Conservation (phyloP, 2,329 filamentous ascomycete genomes). For the Gnomoniopsis smithogilvyi region DNA sequence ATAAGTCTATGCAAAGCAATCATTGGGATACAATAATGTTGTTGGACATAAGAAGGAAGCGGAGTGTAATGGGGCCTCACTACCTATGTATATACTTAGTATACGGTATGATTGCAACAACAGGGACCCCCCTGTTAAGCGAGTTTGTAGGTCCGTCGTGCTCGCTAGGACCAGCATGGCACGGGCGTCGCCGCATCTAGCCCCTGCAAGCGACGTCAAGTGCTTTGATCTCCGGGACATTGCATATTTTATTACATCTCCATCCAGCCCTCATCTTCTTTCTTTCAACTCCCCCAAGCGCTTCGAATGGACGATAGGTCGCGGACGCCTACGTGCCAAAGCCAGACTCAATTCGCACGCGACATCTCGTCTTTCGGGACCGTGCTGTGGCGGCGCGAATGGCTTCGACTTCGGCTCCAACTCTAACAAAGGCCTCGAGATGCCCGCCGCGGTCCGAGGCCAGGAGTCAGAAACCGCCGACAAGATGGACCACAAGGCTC, state of each 20-base stretch:
- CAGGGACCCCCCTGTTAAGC: too few relatives aligned
- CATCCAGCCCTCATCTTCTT: background rate
- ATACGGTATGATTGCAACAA: too few relatives aligned
- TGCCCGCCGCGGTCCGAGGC: slow-evolving; percentile 14
- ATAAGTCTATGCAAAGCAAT: background rate
- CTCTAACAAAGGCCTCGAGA: background rate
- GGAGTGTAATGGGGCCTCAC: background rate
- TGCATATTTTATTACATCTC: background rate
- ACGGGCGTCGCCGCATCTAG: background rate
- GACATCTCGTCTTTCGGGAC: background rate
- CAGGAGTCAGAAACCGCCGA: slow-evolving; percentile 39
- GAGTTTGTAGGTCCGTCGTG: too few relatives aligned
- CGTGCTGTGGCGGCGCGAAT: background rate
- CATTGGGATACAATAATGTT: background rate
- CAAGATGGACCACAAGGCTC: slow-evolving; percentile 58
- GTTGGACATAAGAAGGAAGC: background rate
- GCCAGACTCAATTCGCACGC: background rate
- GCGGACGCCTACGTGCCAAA: background rate
- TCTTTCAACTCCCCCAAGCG: background rate
- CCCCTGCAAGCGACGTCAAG: background rate
- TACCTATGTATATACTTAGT: too few relatives aligned
- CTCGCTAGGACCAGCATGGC: too few relatives aligned
- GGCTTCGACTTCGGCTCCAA: background rate
- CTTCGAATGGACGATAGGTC: background rate
- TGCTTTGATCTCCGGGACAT: background rate